Conservation (phyloP, 2,329 filamentous ascomycete genomes). For the Pseudogymnoascus sp. region DNA sequence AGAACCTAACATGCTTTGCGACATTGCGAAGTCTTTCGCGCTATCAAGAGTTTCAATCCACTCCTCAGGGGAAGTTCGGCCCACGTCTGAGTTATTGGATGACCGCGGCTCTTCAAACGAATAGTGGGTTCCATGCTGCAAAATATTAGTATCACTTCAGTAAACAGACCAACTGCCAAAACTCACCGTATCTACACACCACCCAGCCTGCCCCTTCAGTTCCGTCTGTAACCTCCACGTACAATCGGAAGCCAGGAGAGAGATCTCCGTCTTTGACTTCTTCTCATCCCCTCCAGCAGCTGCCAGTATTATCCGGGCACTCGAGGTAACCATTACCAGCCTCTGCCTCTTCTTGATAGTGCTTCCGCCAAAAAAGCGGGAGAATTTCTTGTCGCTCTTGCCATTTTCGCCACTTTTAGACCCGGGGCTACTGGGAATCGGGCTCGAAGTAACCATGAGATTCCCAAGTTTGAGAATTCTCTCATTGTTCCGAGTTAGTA, state of each 20-base stretch:
- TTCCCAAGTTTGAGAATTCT: constrained; percentile 92
- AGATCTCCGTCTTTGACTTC: constrained; percentile 85
- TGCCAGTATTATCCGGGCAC: constrained; percentile 80
- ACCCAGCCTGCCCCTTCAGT: constrained; percentile 78
- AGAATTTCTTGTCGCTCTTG: constrained; percentile 79
- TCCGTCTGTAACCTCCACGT: constrained; percentile 75
- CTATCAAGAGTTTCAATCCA: constrained; percentile 88
- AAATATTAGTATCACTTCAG: constrained; percentile 13
- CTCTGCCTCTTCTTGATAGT: constrained; percentile 88
- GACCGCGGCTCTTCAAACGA: constrained; percentile 90
- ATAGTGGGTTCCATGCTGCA: constrained; percentile 73
- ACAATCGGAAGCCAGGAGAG: constrained; percentile 68
- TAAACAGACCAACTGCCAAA: neutral
- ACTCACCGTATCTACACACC: constrained; percentile 90
- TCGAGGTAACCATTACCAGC: constrained; percentile 90
- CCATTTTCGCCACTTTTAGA: constrained; percentile 58
- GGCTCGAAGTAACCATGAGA: constrained; percentile 72
- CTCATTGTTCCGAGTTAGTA: constrained; percentile 84
- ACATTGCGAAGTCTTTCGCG: constrained; percentile 75
- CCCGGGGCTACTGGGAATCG: constrained; percentile 66
- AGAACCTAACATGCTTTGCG: constrained; percentile 59
- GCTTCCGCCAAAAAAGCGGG: constrained; percentile 85
- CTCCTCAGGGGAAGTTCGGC: constrained; percentile 69
- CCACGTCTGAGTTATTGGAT: constrained; percentile 51
- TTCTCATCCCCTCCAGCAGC: constrained; percentile 93